Evolutionary conservation across 2,329 filamentous ascomycete species (phyloP).

Genomic region (Lanzia echinophila): DNA sequence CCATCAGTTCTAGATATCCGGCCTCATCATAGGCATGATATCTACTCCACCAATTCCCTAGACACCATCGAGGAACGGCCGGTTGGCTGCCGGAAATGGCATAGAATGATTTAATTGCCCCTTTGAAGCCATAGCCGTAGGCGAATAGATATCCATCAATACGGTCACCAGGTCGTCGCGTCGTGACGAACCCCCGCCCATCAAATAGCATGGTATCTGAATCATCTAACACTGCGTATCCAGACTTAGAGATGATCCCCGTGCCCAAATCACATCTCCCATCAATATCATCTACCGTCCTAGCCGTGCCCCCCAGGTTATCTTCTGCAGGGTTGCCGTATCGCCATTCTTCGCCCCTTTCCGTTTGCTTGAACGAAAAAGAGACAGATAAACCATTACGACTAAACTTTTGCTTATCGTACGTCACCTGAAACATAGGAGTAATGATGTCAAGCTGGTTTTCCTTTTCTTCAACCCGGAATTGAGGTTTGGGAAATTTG

Average conservation of each 20-base stretch:
- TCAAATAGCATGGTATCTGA: constrained; percentile 51
- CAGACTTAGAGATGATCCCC: neutral
- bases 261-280: neutral
- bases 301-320: neutral
- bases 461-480: constrained; percentile 40
- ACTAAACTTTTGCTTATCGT: constrained; percentile 33
- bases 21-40: constrained; percentile 51
- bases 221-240: constrained; percentile 49
- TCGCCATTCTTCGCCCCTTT: neutral
- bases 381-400: neutral
- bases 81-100: constrained; percentile 50
- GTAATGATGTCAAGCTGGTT: constrained; percentile 50
- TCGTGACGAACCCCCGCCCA: constrained; percentile 44
- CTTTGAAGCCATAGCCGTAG: constrained; percentile 50
- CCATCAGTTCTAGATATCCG: constrained; percentile 52
- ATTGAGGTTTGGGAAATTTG: constrained; percentile 40
- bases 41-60: constrained; percentile 62
- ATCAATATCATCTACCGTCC: neutral
- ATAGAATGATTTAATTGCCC: constrained; percentile 48
- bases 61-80: constrained; percentile 47
- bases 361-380: neutral
- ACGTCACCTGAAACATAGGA: constrained; percentile 46
- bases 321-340: neutral
- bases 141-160: constrained; percentile 54
- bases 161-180: constrained; percentile 40